Evolutionary conservation across 176 grass and related monocot genomes (phyloP).

Genomic region (Elaeis guineensis): DNA sequence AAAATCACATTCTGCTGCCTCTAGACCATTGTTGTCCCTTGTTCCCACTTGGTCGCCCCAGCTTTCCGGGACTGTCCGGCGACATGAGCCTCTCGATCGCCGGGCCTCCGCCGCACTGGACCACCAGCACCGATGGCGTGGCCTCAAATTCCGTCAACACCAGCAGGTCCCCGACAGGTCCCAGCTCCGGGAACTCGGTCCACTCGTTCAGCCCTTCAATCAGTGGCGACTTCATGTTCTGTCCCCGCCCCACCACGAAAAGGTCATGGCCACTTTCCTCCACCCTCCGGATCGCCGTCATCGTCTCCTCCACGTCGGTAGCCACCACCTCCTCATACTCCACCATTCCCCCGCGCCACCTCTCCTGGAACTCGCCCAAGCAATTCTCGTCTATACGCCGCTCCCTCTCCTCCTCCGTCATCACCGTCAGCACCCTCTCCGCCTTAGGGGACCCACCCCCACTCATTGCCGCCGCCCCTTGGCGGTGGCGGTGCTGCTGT

Average conservation of each 20-base stretch:
- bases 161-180: conserved; percentile 78
- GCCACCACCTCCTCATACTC: conserved; percentile 34
- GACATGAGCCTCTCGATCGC: neutral
- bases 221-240: conserved; percentile 33
- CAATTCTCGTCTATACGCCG: conserved; percentile 58
- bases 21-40: conserved; percentile 28
- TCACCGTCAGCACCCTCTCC: conserved; percentile 32
- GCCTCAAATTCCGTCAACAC: conserved; percentile 67
- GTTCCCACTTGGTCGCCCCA: conserved; percentile 34
- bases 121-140: conserved; percentile 57
- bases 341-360: conserved; percentile 27
- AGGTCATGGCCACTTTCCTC: conserved; percentile 46
- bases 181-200: conserved; percentile 80
- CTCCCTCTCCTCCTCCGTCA: conserved; percentile 27
- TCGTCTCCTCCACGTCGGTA: conserved; percentile 59
- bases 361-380: conserved; percentile 50
- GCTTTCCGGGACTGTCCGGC: neutral
- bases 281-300: conserved; percentile 47
- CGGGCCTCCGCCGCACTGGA: conserved; percentile 46
- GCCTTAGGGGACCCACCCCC: neutral
- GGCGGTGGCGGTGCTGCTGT: conserved; percentile 13
- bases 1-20: no score
- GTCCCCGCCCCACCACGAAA: conserved; percentile 58
- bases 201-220: conserved; percentile 57
- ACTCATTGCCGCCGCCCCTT: neutral